These are phyloP conservation scores for Trichocladium antarcticum DNA, from an alignment of 495 filamentous ascomycete genomes.

Conservation along the genomic window DNA sequence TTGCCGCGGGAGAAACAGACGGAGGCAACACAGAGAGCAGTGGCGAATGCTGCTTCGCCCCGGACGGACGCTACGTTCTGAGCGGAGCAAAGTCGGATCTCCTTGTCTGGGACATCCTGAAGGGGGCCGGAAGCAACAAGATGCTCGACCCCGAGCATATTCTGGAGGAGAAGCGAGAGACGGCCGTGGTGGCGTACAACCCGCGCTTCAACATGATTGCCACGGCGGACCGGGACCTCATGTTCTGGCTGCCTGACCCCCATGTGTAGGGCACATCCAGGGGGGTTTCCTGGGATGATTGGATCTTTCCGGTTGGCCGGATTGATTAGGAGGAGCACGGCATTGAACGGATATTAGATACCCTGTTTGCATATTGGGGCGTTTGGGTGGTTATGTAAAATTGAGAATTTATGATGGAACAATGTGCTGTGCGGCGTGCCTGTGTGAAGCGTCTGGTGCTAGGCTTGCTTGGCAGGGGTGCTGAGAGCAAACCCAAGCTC, in stretches of 20 bases:
- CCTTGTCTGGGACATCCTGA: conserved; percentile 71
- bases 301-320: conserved; percentile 3
- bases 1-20: conserved; percentile 38
- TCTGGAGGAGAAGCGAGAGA: conserved; percentile 54
- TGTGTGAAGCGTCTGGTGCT: too few relatives aligned
- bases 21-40: conserved; percentile 35
- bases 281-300: neutral
- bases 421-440: neutral
- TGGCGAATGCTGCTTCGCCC: conserved; percentile 78
- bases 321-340: too few relatives aligned
- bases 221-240: conserved; percentile 72
- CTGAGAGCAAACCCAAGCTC: conserved; percentile 1
- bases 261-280: conserved; percentile 31
- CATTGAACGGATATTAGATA: conserved; percentile 15
- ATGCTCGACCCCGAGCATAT: conserved; percentile 52
- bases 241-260: conserved; percentile 82
- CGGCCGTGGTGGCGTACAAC: conserved; percentile 74
- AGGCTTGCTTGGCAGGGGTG: neutral
- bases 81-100: conserved; percentile 64
- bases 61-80: conserved; percentile 77
- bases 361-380: conserved; percentile 9
- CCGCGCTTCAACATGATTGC: conserved; percentile 83
- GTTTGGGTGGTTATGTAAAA: neutral
- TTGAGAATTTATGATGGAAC: neutral
- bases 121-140: conserved; percentile 42